Conservation (phyloP, 2,329 filamentous ascomycete species). For the Claviceps citrina region DNA sequence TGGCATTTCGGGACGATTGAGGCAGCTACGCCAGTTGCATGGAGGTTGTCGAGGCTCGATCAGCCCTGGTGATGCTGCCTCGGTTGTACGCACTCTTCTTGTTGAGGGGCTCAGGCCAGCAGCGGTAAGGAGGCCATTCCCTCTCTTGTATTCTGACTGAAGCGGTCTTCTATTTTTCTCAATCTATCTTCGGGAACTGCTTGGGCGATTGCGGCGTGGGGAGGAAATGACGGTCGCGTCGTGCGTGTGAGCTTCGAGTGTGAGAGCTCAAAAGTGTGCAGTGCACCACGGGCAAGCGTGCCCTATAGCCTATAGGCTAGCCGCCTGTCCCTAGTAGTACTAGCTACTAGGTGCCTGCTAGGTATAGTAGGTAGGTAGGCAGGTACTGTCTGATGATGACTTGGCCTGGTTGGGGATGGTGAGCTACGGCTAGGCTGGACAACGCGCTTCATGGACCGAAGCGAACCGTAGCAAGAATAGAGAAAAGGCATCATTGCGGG, state of each 20-base stretch:
- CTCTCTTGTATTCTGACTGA: not conserved
- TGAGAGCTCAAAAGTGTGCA: no score
- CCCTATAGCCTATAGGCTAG: no score
- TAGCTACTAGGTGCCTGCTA: no score
- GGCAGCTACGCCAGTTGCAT: slow-evolving; percentile 3
- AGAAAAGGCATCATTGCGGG: no score
- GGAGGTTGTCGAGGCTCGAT: not conserved
- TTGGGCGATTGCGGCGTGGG: not conserved
- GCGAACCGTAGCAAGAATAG: no score
- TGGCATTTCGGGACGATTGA: slow-evolving; percentile 31
- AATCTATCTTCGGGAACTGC: not conserved
- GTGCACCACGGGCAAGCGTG: not conserved
- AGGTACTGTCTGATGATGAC: no score
- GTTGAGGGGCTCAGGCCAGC: not conserved
- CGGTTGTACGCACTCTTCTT: not conserved
- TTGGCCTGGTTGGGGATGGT: no score
- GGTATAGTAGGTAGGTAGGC: no score
- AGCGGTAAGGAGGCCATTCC: slow-evolving; percentile 1
- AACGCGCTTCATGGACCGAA: no score
- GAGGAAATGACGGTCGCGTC: not conserved
- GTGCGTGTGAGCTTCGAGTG: not conserved
- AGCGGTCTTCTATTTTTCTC: not conserved
- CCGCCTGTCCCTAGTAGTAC: no score
- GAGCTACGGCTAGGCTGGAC: no score
- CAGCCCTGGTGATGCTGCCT: slow-evolving; percentile 2